Conservation (phyloP, 371 early-diverging fungal species). For the Actinomortierella ambigua region DNA sequence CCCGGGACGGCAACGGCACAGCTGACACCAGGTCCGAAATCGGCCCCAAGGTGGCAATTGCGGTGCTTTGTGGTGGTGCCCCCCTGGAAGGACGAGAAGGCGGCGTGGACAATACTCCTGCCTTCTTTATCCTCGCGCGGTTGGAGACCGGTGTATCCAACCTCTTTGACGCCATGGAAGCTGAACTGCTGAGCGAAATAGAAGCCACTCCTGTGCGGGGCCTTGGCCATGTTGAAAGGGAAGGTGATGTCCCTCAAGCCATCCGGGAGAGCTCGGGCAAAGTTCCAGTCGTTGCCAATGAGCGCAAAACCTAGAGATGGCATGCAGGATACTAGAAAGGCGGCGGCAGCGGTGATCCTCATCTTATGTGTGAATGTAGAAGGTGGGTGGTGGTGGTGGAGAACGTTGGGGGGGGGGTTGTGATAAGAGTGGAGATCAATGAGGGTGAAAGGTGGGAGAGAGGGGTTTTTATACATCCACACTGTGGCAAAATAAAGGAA, state of each 20-base stretch:
- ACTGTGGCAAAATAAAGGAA: too few relatives aligned
- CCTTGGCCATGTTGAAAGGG: slow-evolving; percentile 23
- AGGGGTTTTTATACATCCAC: too few relatives aligned
- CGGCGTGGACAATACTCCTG: slow-evolving; percentile 14
- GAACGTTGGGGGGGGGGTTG: too few relatives aligned
- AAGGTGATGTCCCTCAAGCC: slow-evolving; percentile 28
- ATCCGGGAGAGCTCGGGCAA: slow-evolving; percentile 1
- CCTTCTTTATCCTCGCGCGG: slow-evolving; percentile 16
- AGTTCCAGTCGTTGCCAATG: slow-evolving; percentile 13
- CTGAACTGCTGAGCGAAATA: slow-evolving; percentile 26
- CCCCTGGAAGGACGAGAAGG: slow-evolving; percentile 20
- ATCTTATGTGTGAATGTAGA: too few relatives aligned
- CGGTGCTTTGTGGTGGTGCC: slow-evolving; percentile 12
- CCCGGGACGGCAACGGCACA: slow-evolving; percentile 17
- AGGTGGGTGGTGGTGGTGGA: too few relatives aligned
- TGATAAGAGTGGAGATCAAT: too few relatives aligned
- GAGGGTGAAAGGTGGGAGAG: too few relatives aligned
- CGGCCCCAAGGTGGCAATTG: slow-evolving; percentile 15
- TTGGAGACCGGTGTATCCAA: slow-evolving; percentile 23
- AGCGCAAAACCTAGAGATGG: slow-evolving; percentile 14
- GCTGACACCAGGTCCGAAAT: slow-evolving; percentile 21
- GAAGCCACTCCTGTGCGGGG: slow-evolving; percentile 23
- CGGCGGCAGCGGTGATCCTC: slow-evolving; percentile 10
- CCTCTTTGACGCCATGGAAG: slow-evolving; percentile 4
- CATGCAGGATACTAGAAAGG: slow-evolving; percentile 5